phyloP scores from a whole-genome alignment of 148 eudicot species.

The Rhododendron griersonianum region DNA sequence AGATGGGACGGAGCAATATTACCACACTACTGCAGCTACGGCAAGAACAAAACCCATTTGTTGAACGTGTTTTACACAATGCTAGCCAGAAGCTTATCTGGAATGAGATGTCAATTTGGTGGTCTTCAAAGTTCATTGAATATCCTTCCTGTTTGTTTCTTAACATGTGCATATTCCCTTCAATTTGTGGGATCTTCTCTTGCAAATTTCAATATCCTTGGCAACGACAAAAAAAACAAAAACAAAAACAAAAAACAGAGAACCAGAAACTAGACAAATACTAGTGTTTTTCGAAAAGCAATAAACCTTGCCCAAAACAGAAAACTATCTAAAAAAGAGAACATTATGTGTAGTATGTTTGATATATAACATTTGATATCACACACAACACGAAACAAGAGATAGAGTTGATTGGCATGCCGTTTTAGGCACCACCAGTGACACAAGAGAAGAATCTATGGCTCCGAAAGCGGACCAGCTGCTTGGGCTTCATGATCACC shows the following conservation, averaged over 20 bases:
- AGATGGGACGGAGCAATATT: neutral
- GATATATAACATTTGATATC: neutral
- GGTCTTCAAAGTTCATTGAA: neutral
- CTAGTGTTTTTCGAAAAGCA: neutral
- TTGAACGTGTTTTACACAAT: neutral
- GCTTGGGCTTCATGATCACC: slow-evolving; percentile 9
- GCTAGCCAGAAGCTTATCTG: no score
- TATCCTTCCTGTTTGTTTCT: neutral
- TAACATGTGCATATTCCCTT: neutral
- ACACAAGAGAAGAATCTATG: slow-evolving; percentile 48
- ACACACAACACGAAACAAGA: neutral
- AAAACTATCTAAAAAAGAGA: neutral
- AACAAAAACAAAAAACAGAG: neutral
- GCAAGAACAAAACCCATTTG: neutral
- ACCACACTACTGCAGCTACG: neutral
- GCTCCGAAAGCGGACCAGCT: slow-evolving; percentile 39
- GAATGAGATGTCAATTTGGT: no score
- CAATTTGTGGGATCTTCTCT: neutral
- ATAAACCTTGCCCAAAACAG: neutral
- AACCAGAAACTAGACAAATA: neutral
- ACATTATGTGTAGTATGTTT: neutral
- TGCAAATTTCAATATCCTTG: neutral
- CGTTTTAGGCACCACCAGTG: slow-evolving; percentile 29
- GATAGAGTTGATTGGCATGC: neutral
- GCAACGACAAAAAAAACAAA: neutral